Evolutionary conservation across 768 basidiomycete genomes (phyloP).

Genomic region (Pulveroboletus sp.): DNA sequence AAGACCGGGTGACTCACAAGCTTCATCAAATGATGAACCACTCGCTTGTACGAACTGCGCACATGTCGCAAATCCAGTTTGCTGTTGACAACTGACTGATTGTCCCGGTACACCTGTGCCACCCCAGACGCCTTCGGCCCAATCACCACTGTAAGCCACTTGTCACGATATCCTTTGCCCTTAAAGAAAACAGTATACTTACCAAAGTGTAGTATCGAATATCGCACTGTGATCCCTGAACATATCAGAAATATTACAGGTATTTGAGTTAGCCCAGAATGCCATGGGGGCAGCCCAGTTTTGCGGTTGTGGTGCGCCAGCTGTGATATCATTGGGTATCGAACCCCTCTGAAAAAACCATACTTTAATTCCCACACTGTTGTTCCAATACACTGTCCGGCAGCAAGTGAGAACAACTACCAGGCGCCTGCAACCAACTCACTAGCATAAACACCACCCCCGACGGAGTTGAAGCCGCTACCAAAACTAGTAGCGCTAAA

Average conservation of each 20-base stretch:
- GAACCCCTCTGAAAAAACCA: conserved; percentile 76
- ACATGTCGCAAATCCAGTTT: conserved; percentile 80
- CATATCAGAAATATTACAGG: conserved; percentile 73
- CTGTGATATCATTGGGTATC: conserved; percentile 73
- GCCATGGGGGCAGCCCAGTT: conserved; percentile 77
- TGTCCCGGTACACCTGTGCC: conserved; percentile 75
- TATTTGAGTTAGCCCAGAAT: conserved; percentile 62
- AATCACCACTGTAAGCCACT: conserved; percentile 61
- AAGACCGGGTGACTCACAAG: conserved; percentile 53
- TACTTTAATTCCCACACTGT: conserved; percentile 74
- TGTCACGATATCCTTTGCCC: conserved; percentile 1
- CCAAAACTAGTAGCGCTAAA: conserved; percentile 64
- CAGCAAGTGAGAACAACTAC: neutral
- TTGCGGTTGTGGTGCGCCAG: conserved; percentile 67
- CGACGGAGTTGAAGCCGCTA: conserved; percentile 76
- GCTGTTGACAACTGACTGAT: conserved; percentile 76
- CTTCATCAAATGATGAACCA: conserved; percentile 66
- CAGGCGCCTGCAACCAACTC: conserved; percentile 29
- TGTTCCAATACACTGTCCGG: conserved; percentile 14
- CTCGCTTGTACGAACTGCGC: conserved; percentile 68
- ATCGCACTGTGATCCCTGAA: conserved; percentile 75
- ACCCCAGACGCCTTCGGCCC: conserved; percentile 82
- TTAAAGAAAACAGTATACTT: conserved; percentile 11
- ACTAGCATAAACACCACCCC: conserved; percentile 91
- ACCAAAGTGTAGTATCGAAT: conserved; percentile 87